These are phyloP conservation scores for Chaetomium strumarium DNA, from an alignment of 2,329 filamentous ascomycete species.

Conservation along the genomic window DNA sequence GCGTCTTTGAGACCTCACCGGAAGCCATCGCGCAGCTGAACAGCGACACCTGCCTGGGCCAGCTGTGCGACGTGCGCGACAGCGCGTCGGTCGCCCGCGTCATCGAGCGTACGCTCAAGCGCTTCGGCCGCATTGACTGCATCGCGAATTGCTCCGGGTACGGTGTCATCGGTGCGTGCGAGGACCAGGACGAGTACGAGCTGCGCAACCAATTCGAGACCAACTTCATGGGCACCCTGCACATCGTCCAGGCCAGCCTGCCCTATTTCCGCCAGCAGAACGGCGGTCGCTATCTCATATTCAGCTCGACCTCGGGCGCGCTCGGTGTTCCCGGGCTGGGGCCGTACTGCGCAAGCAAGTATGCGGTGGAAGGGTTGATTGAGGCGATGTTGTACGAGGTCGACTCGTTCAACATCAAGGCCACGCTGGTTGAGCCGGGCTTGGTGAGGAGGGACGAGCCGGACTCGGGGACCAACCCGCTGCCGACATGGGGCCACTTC, in stretches of 20 bases:
- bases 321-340: constrained; percentile 90
- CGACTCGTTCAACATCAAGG: constrained; percentile 85
- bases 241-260: constrained; percentile 84
- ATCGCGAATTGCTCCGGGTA: constrained; percentile 94
- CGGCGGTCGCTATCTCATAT: constrained; percentile 81
- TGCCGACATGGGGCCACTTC: constrained; percentile 88
- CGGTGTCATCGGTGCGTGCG: constrained; percentile 89
- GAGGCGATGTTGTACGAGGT: constrained; percentile 97
- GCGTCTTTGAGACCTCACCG: constrained; percentile 68
- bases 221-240: constrained; percentile 91
- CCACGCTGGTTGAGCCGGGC: constrained; percentile 86
- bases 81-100: constrained; percentile 69
- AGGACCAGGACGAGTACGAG: constrained; percentile 94
- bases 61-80: constrained; percentile 86
- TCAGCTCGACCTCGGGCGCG: constrained; percentile 86
- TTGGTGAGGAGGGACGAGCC: constrained; percentile 82
- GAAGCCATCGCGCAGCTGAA: constrained; percentile 63
- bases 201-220: constrained; percentile 95
- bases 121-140: constrained; percentile 78
- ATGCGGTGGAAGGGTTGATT: constrained; percentile 90
- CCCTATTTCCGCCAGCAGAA: constrained; percentile 78
- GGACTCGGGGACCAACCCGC: constrained; percentile 46
- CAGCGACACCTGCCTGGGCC: constrained; percentile 66
- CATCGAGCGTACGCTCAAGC: constrained; percentile 62
- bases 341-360: constrained; percentile 95